Percentiles rank a stretch among this genome's conserved stretches.
phyloP scores from a whole-genome alignment of 345 rosid species.

The Camelina neglecta region DNA sequence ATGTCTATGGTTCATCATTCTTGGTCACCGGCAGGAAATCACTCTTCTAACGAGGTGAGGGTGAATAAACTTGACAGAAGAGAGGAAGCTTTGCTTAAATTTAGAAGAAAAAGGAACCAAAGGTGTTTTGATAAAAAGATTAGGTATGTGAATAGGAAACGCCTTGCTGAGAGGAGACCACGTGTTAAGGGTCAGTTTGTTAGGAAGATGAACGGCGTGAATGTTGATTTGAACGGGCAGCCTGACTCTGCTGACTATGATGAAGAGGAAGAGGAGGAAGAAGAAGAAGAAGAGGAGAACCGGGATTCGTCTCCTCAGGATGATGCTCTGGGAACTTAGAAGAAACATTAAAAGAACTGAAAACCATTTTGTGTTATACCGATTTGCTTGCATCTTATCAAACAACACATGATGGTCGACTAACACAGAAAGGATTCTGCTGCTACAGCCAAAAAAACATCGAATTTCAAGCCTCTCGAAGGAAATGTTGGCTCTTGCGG shows the following conservation, averaged over 20 bases:
- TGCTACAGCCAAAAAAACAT: constrained; percentile 27
- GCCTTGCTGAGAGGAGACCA: constrained; percentile 96
- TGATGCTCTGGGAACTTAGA: constrained; percentile 51
- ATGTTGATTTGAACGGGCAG: constrained; percentile 85
- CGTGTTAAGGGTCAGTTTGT: constrained; percentile 98
- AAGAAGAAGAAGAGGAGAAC: constrained; percentile 57
- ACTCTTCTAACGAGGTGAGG: constrained; percentile 57
- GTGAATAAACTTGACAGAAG: constrained; percentile 73
- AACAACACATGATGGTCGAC: constrained; percentile 14
- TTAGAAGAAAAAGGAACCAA: constrained; percentile 92
- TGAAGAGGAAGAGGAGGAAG: constrained; percentile 76
- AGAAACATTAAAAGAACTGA: constrained; percentile 22
- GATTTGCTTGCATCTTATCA: constrained; percentile 28
- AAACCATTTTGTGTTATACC: constrained; percentile 12
- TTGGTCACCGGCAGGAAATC: constrained; percentile 68
- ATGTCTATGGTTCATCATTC: constrained; percentile 59
- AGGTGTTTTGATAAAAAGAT: constrained; percentile 97
- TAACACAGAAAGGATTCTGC: constrained; percentile 13
- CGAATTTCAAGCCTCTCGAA: background rate
- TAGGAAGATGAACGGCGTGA: constrained; percentile 80
- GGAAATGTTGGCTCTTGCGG: constrained; percentile 23
- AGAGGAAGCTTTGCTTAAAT: constrained; percentile 90
- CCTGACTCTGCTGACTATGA: constrained; percentile 70
- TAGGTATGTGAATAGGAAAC: constrained; percentile 87
- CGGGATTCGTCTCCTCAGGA: constrained; percentile 71